Base-by-base conservation (phyloP, 2,329 filamentous ascomycete genomes). In the Aschersonia sp. region DNA sequence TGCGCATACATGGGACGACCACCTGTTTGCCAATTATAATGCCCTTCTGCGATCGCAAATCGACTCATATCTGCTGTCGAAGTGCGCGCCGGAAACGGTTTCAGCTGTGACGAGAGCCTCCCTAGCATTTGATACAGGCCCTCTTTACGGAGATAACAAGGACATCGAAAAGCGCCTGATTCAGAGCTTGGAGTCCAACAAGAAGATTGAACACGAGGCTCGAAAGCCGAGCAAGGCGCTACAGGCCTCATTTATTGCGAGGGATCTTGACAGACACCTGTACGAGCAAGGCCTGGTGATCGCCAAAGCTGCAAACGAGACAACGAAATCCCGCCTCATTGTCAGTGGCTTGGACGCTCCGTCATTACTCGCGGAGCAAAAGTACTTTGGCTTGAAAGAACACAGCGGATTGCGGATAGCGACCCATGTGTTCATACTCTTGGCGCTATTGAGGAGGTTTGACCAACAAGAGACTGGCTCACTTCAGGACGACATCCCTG, bases 21-120 rank as follows among this genome's bases (percentile, higher is more conserved):
- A 83, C 56, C 73, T 96, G 20, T 95, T 92, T 62, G 82, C 84
- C 38, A 81, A 89, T 61, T 92, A 92, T 69, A 96, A 94, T 59
- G 82, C 85, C n/a, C 70, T 91, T 4, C 66, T 96, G 7, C 77
- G 89, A 47, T 78, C 80, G 2, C 84, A 91, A 56, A 91, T 94
- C 60, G 85, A 91, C 55, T 69, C 71, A 3, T 94, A 84, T 58
- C 67, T 86, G 48, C 66, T 78, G 51, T 67, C 67, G 29, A 68
- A 74, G 52, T 73, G 75, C 55, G 69, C 77, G 9, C 65, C 75
- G 20, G 72, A 73, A 35, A 64, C 74, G 20, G 67, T 75, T 29
- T 69, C 77, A 31, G 65, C 66, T n/a, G 60, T 80, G 45, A 70
- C 73, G 5, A 74, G 78, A 38, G 73, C 75, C 3, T 80, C 85